These are phyloP conservation scores for Syncephalastrum sp. DNA, from an alignment of 371 early-diverging fungal species.

Conservation along the genomic window DNA sequence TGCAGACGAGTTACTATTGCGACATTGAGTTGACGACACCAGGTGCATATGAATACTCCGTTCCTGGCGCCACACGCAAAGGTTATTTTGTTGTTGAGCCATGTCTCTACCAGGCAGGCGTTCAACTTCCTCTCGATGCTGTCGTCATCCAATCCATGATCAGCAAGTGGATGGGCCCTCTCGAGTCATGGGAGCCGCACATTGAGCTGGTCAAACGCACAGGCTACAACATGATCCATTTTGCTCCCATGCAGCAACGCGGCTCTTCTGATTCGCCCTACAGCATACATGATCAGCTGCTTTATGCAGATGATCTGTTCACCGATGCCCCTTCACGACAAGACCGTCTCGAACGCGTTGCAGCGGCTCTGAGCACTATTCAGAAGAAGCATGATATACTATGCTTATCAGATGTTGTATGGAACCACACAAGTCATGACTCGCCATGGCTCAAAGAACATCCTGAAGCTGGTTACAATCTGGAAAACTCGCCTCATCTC, in stretches of 20 bases:
- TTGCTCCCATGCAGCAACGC: constrained; percentile 89
- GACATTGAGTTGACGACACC: constrained; percentile 67
- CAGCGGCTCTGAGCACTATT: constrained; percentile 52
- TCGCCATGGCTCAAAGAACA: constrained; percentile 88
- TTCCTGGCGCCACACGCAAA: constrained; percentile 56
- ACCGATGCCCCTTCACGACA: constrained; percentile 49
- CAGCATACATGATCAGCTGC: constrained; percentile 90
- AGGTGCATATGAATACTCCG: constrained; percentile 88
- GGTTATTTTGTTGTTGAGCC: constrained; percentile 92
- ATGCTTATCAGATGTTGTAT: constrained; percentile 91
- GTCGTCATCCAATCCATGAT: constrained; percentile 84
- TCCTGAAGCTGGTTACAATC: constrained; percentile 96
- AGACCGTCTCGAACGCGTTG: constrained; percentile 58
- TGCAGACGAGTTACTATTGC: constrained; percentile 37
- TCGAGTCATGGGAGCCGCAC: constrained; percentile 76
- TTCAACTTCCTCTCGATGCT: constrained; percentile 70
- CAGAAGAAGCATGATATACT: constrained; percentile 69
- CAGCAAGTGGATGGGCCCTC: constrained; percentile 93
- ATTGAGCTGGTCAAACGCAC: constrained; percentile 65
- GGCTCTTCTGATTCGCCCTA: constrained; percentile 95
- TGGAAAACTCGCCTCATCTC: constrained; percentile 93
- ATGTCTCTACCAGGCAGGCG: constrained; percentile 44
- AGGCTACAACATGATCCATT: constrained; percentile 97
- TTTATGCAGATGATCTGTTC: constrained; percentile 84
- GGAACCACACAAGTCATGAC: constrained; percentile 96